Conservation (phyloP, 2,329 filamentous ascomycete genomes). For the Leptographium procerum region DNA sequence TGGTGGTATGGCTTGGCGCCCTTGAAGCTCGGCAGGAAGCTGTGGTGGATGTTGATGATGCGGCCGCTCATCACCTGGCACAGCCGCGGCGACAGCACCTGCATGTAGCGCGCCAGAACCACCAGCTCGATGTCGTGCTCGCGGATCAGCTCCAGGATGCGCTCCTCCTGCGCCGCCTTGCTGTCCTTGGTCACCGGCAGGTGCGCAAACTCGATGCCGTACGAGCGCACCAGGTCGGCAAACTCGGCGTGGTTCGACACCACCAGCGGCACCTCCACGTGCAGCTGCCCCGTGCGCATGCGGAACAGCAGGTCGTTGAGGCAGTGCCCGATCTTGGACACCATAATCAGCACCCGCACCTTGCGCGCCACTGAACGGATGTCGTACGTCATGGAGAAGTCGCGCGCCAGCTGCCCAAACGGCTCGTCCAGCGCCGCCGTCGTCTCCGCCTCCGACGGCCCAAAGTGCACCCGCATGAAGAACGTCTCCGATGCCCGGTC, state of each 20-base stretch:
- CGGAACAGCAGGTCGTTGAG: conserved; percentile 59
- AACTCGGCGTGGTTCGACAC: conserved; percentile 77
- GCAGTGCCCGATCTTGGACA: conserved; percentile 81
- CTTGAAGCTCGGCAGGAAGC: conserved; percentile 79
- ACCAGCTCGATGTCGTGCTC: conserved; percentile 65
- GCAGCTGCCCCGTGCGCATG: conserved; percentile 52
- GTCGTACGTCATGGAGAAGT: conserved; percentile 59
- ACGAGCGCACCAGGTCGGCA: conserved; percentile 53
- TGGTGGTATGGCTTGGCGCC: conserved; percentile 83
- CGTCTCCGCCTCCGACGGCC: conserved; percentile 39
- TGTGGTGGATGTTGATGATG: conserved; percentile 90
- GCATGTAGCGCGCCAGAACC: conserved; percentile 79
- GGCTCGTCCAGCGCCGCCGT: conserved; percentile 40
- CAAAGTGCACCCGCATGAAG: conserved; percentile 84
- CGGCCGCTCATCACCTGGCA: conserved; percentile 71
- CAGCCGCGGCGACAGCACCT: conserved; percentile 64
- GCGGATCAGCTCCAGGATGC: conserved; percentile 58
- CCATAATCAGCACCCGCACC: conserved; percentile 74
- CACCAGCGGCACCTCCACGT: conserved; percentile 65
- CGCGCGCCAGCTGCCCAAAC: conserved; percentile 48
- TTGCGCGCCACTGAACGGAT: conserved; percentile 58
- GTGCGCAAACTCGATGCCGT: conserved; percentile 70
- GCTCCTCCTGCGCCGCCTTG: conserved; percentile 60
- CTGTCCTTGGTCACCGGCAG: conserved; percentile 70
- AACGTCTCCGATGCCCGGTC: conserved; percentile 64